Percentiles rank a stretch among this genome's conserved stretches.
Conservation (phyloP, 257 asterid species). For the Scutellaria galericulata region DNA sequence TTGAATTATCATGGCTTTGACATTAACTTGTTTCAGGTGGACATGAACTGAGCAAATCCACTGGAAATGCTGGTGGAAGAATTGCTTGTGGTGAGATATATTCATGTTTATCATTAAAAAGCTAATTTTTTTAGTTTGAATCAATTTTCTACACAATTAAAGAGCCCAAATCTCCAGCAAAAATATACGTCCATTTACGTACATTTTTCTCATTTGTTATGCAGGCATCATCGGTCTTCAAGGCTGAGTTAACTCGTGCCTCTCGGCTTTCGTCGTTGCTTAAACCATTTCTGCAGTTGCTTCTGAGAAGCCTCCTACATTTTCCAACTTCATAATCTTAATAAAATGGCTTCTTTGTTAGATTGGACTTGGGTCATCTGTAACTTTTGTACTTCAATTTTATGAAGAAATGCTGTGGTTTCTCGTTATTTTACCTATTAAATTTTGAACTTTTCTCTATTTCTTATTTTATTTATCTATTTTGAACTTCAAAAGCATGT, state of each 20-base stretch:
- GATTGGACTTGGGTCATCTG: conserved; percentile 25
- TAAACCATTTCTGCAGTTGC: conserved; percentile 5
- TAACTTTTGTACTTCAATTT: conserved; percentile 9
- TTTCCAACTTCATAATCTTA: conserved; percentile 29
- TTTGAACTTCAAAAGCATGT: too few species aligned
- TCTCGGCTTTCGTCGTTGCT: conserved; percentile 5
- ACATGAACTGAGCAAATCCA: conserved; percentile 89
- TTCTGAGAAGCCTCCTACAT: conserved; percentile 22
- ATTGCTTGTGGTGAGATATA: conserved; percentile 81
- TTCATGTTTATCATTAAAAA: conserved; percentile 5
- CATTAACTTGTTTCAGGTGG: conserved; percentile 63
- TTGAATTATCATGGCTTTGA: not conserved
- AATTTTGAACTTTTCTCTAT: not conserved
- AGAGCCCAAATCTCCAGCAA: too few species aligned
- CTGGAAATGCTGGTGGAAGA: conserved; percentile 99
- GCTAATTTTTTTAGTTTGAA: too few species aligned
- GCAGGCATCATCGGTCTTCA: conserved; percentile 96
- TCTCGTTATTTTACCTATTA: conserved; percentile 16
- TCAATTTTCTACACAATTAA: too few species aligned
- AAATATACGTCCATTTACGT: too few species aligned
- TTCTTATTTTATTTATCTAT: too few species aligned
- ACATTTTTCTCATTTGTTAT: too few species aligned
- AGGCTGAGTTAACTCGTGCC: conserved; percentile 52
- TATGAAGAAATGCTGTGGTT: conserved; percentile 21
- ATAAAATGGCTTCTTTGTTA: conserved; percentile 31